Conservation (phyloP, 352 stramenopile genomes). For the Sclerospora graminicola region DNA sequence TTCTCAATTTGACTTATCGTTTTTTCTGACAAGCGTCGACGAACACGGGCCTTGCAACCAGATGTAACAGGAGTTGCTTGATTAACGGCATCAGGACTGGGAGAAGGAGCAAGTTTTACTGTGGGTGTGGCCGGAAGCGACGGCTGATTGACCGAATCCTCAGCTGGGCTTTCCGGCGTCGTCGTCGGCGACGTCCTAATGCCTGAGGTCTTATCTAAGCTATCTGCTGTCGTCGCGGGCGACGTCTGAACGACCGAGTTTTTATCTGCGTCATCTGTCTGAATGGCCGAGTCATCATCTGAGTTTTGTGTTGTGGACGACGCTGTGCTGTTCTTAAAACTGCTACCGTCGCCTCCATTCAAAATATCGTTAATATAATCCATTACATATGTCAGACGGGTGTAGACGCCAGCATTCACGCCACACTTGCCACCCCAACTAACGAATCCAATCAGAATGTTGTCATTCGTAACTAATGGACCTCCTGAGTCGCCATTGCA, state of each 20-base stretch:
- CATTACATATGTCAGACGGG: slow-evolving; percentile 33
- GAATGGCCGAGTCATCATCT: not conserved
- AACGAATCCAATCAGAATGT: slow-evolving; percentile 42
- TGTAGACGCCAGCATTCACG: slow-evolving; percentile 39
- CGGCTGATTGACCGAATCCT: not conserved
- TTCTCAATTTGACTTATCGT: slow-evolving; percentile 15
- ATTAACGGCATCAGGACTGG: slow-evolving; percentile 8
- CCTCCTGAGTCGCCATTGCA: slow-evolving; percentile 60
- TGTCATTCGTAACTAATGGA: slow-evolving; percentile 29
- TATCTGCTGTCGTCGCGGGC: not conserved
- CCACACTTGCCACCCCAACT: slow-evolving; percentile 50
- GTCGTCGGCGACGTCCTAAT: no score
- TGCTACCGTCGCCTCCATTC: slow-evolving; percentile 9
- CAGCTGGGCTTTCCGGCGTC: not conserved
- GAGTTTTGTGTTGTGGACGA: not conserved
- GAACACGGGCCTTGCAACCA: slow-evolving; percentile 13
- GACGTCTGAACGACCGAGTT: not conserved
- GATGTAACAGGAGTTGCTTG: slow-evolving; percentile 7
- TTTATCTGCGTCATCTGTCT: not conserved
- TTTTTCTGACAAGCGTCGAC: slow-evolving; percentile 4
- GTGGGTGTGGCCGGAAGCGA: not conserved
- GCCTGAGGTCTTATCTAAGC: no score
- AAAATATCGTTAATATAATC: slow-evolving; percentile 33
- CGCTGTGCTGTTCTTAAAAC: slow-evolving; percentile 8
- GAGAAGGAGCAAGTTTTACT: slow-evolving; percentile 1